Evolutionary conservation across 2,329 filamentous ascomycete species (phyloP).

Genomic region (Trichoderma breve): DNA sequence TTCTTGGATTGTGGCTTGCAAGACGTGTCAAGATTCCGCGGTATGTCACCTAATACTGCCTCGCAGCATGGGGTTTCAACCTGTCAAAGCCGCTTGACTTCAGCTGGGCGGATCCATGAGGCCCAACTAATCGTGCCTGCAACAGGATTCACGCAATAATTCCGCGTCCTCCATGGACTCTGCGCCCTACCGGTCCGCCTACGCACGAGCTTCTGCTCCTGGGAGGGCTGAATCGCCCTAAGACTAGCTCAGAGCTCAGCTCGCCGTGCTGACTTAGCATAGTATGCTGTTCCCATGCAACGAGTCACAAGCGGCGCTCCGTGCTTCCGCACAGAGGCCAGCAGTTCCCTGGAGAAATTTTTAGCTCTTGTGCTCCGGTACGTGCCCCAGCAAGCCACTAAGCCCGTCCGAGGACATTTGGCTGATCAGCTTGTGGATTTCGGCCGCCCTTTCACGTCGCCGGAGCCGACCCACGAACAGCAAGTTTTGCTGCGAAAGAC

Average conservation of each 20-base stretch:
- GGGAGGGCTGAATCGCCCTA: conserved; percentile 13
- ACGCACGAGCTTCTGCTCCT: conserved; percentile 1
- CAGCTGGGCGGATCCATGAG: conserved; percentile 12
- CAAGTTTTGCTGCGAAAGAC: not conserved
- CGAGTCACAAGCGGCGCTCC: not conserved
- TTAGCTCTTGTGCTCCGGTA: not conserved
- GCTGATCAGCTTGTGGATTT: conserved; percentile 8
- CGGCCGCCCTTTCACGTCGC: not conserved
- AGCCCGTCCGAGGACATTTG: not conserved
- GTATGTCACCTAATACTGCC: not conserved
- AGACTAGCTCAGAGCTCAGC: conserved; percentile 11
- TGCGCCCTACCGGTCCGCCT: conserved; percentile 15
- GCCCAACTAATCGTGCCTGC: not conserved
- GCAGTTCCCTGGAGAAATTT: not conserved
- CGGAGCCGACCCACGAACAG: conserved; percentile 5
- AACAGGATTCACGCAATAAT: not conserved
- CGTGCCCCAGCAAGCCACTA: not conserved
- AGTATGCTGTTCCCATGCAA: not conserved
- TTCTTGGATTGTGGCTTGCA: conserved; percentile 1
- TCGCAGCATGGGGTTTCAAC: not conserved
- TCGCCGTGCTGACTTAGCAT: conserved; percentile 5
- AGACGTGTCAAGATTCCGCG: not conserved
- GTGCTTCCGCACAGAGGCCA: not conserved
- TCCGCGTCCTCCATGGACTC: not conserved
- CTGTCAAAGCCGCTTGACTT: not conserved